Evolutionary conservation across 2,329 filamentous ascomycete species (phyloP), one percentile per base, ranked within the genome.

Genomic region (Fusarium abutilonis): DNA sequence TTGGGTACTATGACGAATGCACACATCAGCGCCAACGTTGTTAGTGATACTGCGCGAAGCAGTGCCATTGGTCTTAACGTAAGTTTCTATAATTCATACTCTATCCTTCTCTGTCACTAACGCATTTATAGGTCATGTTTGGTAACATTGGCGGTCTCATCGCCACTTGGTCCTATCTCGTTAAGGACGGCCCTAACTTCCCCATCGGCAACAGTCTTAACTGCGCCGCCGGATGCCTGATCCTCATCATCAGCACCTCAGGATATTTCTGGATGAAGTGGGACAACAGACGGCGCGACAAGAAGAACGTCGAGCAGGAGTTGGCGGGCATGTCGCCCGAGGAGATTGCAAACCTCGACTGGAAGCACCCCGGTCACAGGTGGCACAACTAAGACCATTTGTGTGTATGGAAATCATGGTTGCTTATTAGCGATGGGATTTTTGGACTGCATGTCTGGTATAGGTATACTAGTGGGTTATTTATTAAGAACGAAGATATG

Each of bases 151-250:
- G 89, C 3, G 89, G 89, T 0, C 72, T 91, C 31, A 82, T 88
- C 52, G 81, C 83, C 0, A 89, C 86, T 0, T 90, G 87, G 87
- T 81, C 79, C 1, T 90, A 88, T 74, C 67, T 90, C 39, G 82
- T 83, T 0, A 83, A 76, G 49, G 89, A 92, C 66, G 83, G 66
- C 0, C 89, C 89, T 0, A 75, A 89, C 56, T 92, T 86, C 67
- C 84, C 77, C 23, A 90, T 90, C 39, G 89, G 89, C 0, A 92
- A 91, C 70, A 46, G 69, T n/a, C 61, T 71, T 8, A 92, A 92
- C 70, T 69, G 91, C 39, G 89, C 84, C 0, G 86, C 85, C 0
- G 79, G 80, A n/a, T 79, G 78, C n/a, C 76, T 77, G 2, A 85
- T 85, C 2, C 70, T 90, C 11, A 50, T 91, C 2, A 52, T 82